Evolutionary conservation across 108 stramenopile genomes (phyloP), one percentile per base, ranked within the genome.

Genomic region (Aurantiochytrium sp.): DNA sequence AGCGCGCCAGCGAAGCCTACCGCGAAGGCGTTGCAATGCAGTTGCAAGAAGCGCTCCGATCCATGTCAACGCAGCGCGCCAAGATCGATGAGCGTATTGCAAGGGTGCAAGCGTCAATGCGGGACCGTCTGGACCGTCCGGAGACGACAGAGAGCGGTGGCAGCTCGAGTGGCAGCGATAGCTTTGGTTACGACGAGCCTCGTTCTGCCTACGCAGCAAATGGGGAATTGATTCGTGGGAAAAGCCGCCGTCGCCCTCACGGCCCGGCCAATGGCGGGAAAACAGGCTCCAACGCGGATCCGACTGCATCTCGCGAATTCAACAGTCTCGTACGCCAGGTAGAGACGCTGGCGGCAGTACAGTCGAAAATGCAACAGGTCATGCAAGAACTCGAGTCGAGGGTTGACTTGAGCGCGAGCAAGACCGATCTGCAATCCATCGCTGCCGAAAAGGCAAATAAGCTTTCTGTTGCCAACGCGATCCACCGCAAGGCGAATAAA

Each of bases 401-500:
- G 19, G 45, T 83, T n/a, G 51, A 53, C 23, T 83, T 4, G 45
- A 45, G 10, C n/a, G 76, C 28, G 12, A 25, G 43, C 45, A 8
- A 35, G 51, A 45, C n/a, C 6, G 76, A 83, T 16, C 6, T 83
- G 76, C n/a, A 53, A 45, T 25, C 23, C n/a, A 6, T 47, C 6
- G 49, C 51, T 23, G 51, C 45, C 6, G 76, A 83, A 12, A 83
- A 83, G 51, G 76, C 76, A 6, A 83, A 83, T 4, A 83, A 83
- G 51, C 49, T 83, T 53, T 83, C 76, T 16, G 76, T 83, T 43
- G 76, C 76, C 8, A 83, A 47, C 23, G 76, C 76, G 14, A 83
- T 83, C 3, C 76, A 83, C 51, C 76, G 76, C 76, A 83, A 83
- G 76, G 76, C 76, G 10, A 83, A 83, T 23, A 83, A 83, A 23